Conservation (phyloP, 192 early-diverging fungal genomes). For the Coemansia sp. region DNA sequence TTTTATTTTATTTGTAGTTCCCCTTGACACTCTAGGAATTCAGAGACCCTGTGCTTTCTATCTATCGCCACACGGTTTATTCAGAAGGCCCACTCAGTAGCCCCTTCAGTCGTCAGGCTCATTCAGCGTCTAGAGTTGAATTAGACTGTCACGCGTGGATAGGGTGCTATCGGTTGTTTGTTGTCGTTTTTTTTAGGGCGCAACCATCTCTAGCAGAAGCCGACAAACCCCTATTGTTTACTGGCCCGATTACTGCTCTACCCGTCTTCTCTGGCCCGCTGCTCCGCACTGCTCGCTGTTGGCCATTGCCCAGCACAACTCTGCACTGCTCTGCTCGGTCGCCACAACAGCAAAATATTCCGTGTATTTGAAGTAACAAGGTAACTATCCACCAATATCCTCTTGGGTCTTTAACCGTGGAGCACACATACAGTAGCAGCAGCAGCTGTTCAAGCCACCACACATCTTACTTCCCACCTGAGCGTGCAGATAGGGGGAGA, state of each 20-base stretch:
- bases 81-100: not conserved
- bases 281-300: constrained; percentile 1
- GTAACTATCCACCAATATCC: not conserved
- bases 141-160: not conserved
- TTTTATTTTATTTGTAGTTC: not conserved
- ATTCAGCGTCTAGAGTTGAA: not conserved
- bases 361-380: not conserved
- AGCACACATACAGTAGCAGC: not conserved
- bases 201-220: not conserved
- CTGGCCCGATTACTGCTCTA: constrained; percentile 9
- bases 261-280: not conserved
- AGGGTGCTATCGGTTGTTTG: not conserved
- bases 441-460: not conserved
- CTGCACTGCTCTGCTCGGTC: not conserved
- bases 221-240: not conserved
- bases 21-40: not conserved
- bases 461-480: not conserved
- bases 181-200: not conserved
- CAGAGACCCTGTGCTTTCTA: not conserved
- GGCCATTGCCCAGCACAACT: not conserved
- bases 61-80: not conserved
- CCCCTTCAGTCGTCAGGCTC: not conserved
- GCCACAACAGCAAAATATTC: not conserved
- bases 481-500: not conserved
- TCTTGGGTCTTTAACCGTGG: not conserved